A percentile compares a stretch with the other conserved stretches of the same genome.
phyloP scores from a whole-genome alignment of 2,329 filamentous ascomycete genomes.

The Cercospora citrullina region DNA sequence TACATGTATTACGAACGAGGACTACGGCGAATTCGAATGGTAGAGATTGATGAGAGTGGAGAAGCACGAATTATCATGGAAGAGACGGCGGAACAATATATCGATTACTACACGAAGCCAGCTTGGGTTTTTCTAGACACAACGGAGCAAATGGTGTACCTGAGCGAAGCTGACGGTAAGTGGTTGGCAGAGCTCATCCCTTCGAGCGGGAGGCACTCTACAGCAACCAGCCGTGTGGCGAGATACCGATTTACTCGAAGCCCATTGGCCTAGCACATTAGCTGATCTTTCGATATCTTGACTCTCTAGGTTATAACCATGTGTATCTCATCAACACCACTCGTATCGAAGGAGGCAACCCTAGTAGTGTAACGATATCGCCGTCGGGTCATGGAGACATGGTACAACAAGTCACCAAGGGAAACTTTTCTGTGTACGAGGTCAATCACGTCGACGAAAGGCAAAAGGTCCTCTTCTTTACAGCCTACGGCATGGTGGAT shows the following conservation, averaged over 20 bases:
- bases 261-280: background rate
- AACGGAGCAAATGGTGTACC: constrained; percentile 11
- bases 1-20: constrained; percentile 14
- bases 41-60: constrained; percentile 9
- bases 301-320: background rate
- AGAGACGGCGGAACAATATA: constrained; percentile 4
- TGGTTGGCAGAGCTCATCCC: background rate
- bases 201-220: background rate
- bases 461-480: background rate
- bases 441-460: constrained; percentile 9
- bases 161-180: constrained; percentile 8
- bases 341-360: background rate
- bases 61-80: constrained; percentile 3
- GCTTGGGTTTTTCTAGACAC: constrained; percentile 8
- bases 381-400: background rate
- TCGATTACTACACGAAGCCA: constrained; percentile 9
- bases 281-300: background rate
- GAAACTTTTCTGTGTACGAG: constrained; percentile 8
- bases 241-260: background rate
- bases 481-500: constrained; percentile 3
- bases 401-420: constrained; percentile 12
- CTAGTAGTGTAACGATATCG: background rate
- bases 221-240: background rate
- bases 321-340: constrained; percentile 15
- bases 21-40: background rate